Percentiles rank a stretch among this genome's conserved stretches.
Conservation (phyloP, 2,329 filamentous ascomycete genomes). For the Beauveria asiatica region DNA sequence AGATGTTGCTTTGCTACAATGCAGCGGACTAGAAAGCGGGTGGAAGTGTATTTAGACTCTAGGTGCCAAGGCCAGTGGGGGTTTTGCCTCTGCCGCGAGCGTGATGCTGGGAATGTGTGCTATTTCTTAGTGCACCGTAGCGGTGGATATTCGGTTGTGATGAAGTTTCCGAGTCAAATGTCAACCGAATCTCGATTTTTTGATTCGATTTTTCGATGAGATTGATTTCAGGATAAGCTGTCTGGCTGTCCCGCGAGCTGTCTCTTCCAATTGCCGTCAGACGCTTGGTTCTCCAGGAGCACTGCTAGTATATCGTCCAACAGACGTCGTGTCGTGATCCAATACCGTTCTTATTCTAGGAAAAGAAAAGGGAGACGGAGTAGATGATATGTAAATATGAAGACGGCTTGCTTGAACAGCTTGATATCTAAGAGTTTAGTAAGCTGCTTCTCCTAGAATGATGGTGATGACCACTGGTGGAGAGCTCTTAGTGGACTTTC, state of each 20-base stretch:
- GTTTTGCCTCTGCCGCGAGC: neutral
- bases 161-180: too few relatives aligned
- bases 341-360: neutral
- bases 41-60: neutral
- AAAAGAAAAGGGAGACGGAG: too few relatives aligned
- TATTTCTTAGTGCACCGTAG: neutral
- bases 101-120: neutral
- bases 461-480: neutral
- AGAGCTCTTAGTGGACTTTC: neutral
- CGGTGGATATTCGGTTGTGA: neutral
- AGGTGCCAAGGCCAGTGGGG: neutral
- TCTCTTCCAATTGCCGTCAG: neutral
- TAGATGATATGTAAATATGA: too few relatives aligned
- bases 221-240: too few relatives aligned
- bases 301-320: neutral
- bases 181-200: too few relatives aligned
- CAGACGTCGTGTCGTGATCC: neutral
- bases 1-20: constrained; percentile 1
- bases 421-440: too few relatives aligned
- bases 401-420: neutral
- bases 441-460: neutral
- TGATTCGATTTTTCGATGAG: too few relatives aligned
- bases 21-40: neutral
- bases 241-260: neutral
- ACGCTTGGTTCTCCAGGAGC: neutral